These are phyloP conservation scores for Salix koriyanagi DNA, from an alignment of 345 rosid genomes.

Conservation along the genomic window DNA sequence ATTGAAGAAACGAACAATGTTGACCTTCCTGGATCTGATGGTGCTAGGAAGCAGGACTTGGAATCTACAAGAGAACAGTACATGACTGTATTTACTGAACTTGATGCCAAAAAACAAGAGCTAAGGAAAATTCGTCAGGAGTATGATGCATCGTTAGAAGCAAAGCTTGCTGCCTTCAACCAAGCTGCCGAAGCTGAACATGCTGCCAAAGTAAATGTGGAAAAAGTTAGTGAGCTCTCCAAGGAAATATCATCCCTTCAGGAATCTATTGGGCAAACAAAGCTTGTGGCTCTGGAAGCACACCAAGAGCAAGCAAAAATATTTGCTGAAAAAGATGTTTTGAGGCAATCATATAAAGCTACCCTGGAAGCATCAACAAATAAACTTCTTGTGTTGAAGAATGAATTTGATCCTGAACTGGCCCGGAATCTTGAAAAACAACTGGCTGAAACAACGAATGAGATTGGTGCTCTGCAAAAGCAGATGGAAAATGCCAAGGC, in stretches of 20 bases:
- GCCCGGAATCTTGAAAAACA: slow-evolving; percentile 55
- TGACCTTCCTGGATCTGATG: slow-evolving; percentile 34
- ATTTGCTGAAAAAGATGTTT: slow-evolving; percentile 64
- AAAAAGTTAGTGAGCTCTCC: slow-evolving; percentile 64
- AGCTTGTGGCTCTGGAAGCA: slow-evolving; percentile 60
- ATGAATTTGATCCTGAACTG: slow-evolving; percentile 68
- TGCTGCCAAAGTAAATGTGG: slow-evolving; percentile 53
- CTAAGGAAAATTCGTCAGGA: slow-evolving; percentile 67
- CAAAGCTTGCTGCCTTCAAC: slow-evolving; percentile 52
- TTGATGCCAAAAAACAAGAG: slow-evolving; percentile 75
- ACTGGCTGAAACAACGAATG: slow-evolving; percentile 52
- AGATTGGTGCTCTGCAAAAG: slow-evolving; percentile 56
- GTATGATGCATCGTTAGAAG: slow-evolving; percentile 45
- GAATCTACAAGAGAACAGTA: slow-evolving; percentile 59
- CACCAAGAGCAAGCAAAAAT: slow-evolving; percentile 68
- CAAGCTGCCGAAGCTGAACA: slow-evolving; percentile 63
- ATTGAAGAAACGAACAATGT: slow-evolving; percentile 50
- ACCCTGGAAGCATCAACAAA: slow-evolving; percentile 60
- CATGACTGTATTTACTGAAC: slow-evolving; percentile 48
- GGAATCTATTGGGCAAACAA: slow-evolving; percentile 78
- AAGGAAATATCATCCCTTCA: slow-evolving; percentile 68
- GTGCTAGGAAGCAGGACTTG: slow-evolving; percentile 46
- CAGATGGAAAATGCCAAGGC: slow-evolving; percentile 72
- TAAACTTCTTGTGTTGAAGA: slow-evolving; percentile 50
- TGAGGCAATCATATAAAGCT: slow-evolving; percentile 54